phyloP scores from a whole-genome alignment of 139 green algal species.

The Chlamydomonas eustigma region DNA sequence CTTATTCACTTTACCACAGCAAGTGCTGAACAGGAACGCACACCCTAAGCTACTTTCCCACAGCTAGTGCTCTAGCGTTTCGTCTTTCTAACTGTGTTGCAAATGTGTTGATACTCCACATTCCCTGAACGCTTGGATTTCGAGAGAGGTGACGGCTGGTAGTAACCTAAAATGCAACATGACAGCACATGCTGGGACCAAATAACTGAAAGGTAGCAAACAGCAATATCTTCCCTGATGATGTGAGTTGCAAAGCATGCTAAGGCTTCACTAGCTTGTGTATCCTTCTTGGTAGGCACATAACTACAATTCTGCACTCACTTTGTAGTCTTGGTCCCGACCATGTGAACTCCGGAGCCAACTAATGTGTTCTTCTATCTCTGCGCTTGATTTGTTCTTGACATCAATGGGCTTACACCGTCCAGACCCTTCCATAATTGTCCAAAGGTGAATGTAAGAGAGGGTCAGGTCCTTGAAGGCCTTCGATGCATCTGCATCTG shows the following conservation, averaged over 20 bases:
- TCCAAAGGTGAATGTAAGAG: background rate
- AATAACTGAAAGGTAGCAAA: too few species aligned
- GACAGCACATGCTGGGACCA: too few species aligned
- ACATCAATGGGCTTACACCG: slow-evolving; percentile 32
- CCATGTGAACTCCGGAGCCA: slow-evolving; percentile 34
- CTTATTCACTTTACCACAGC: too few species aligned
- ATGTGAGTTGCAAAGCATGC: too few species aligned
- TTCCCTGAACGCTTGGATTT: slow-evolving; percentile 25
- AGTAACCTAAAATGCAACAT: background rate
- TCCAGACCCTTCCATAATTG: slow-evolving; percentile 23
- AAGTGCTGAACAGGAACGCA: background rate
- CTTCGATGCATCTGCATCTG: too few species aligned
- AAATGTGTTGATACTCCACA: slow-evolving; percentile 29
- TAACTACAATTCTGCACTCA: background rate
- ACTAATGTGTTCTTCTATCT: slow-evolving; percentile 27
- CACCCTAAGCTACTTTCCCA: background rate
- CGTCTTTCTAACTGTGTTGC: slow-evolving; percentile 16
- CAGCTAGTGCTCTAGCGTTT: slow-evolving; percentile 1
- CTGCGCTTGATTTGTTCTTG: slow-evolving; percentile 23
- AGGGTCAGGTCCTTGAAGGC: too few species aligned
- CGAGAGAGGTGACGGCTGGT: slow-evolving; percentile 23
- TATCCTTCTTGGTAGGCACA: too few species aligned
- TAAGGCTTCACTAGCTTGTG: too few species aligned
- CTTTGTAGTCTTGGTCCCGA: slow-evolving; percentile 29
- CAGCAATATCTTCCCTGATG: too few species aligned